These are phyloP conservation scores for Funneliformis geosporum DNA, from an alignment of 192 early-diverging fungal genomes.

Conservation along the genomic window DNA sequence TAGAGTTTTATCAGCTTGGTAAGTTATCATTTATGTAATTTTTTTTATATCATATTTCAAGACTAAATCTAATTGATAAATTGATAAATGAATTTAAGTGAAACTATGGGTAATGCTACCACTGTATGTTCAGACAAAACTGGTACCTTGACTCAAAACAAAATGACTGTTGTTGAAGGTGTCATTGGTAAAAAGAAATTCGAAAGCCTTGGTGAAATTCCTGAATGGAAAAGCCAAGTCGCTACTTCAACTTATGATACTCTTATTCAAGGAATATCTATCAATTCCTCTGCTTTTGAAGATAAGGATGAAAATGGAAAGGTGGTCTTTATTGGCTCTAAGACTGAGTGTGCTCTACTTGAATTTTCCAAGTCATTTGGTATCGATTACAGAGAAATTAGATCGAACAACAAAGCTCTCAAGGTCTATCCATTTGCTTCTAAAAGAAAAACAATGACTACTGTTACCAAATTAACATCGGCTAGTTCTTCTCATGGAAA, in stretches of 20 bases:
- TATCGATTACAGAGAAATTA: constrained; percentile 57
- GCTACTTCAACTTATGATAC: constrained; percentile 42
- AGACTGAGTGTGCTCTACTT: constrained; percentile 80
- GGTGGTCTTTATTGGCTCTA: constrained; percentile 71
- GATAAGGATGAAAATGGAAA: constrained; percentile 64
- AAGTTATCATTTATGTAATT: neutral
- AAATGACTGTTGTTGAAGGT: constrained; percentile 77
- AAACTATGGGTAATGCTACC: constrained; percentile 84
- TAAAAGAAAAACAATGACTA: constrained; percentile 88
- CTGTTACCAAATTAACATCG: constrained; percentile 51
- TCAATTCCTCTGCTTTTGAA: constrained; percentile 80
- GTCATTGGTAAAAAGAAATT: constrained; percentile 52
- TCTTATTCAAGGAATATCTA: constrained; percentile 61
- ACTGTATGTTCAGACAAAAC: constrained; percentile 89
- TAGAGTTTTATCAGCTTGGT: constrained; percentile 69
- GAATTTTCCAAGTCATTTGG: constrained; percentile 66
- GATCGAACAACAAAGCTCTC: constrained; percentile 51
- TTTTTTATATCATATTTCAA: neutral
- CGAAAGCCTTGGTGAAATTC: constrained; percentile 42
- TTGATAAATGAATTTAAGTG: constrained; percentile 38
- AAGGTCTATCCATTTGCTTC: constrained; percentile 89
- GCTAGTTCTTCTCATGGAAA: constrained; percentile 32
- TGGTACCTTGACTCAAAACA: constrained; percentile 83
- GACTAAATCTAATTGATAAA: neutral
- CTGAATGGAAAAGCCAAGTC: constrained; percentile 53